Evolutionary conservation across 352 stramenopile genomes (phyloP).

Genomic region (Phytophthora pini): DNA sequence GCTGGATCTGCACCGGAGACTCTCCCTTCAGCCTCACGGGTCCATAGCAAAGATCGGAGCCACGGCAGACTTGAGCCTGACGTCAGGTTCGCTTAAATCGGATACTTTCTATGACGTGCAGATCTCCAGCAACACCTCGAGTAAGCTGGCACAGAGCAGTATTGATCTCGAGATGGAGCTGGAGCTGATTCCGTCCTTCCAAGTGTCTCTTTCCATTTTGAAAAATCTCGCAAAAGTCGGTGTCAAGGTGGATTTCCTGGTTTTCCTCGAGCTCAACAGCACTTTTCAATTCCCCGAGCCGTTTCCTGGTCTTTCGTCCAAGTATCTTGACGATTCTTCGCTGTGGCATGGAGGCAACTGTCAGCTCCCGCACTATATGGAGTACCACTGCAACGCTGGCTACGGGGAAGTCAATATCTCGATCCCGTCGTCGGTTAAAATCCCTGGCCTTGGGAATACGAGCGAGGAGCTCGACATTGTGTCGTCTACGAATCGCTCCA

Average conservation of each 20-base stretch:
- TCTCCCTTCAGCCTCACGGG: conserved; percentile 31
- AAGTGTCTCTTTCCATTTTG: conserved; percentile 26
- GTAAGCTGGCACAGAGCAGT: conserved; percentile 32
- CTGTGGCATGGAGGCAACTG: conserved; percentile 33
- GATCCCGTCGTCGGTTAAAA: conserved; percentile 18
- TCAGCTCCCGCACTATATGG: conserved; percentile 34
- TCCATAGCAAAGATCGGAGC: conserved; percentile 25
- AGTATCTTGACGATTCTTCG: conserved; percentile 28
- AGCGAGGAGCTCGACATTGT: conserved; percentile 18
- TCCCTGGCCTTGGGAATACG: conserved; percentile 14
- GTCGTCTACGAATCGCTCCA: conserved; percentile 23
- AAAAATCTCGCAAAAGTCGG: conserved; percentile 26
- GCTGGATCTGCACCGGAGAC: conserved; percentile 24
- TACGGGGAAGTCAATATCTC: conserved; percentile 40
- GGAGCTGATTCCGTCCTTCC: conserved; percentile 25
- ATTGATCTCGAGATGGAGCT: conserved; percentile 30
- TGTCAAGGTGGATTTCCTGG: conserved; percentile 25
- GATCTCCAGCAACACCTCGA: conserved; percentile 28
- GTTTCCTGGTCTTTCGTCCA: conserved; percentile 19
- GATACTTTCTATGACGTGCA: conserved; percentile 28
- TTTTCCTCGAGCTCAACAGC: conserved; percentile 36
- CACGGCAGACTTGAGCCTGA: conserved; percentile 16
- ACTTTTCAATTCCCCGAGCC: conserved; percentile 27
- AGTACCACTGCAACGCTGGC: conserved; percentile 38
- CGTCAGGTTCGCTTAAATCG: conserved; percentile 22